Evolutionary conservation across 441 rosid species (phyloP).

Genomic region (Aleurites moluccanus): DNA sequence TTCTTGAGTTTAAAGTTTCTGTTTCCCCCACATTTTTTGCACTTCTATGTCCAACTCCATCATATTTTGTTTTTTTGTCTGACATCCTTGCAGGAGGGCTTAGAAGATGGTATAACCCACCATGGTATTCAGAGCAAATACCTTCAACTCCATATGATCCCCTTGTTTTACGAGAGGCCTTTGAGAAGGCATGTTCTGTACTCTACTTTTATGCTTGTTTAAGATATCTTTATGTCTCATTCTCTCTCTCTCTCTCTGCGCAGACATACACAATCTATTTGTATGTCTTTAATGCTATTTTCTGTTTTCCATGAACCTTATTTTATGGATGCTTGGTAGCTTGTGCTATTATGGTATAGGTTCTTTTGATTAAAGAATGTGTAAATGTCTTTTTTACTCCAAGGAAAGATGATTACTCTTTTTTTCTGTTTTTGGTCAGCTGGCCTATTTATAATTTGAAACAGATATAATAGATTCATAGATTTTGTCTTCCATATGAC

Average conservation of each 20-base stretch:
- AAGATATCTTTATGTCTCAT: too few species aligned
- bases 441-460: not conserved
- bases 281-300: not conserved
- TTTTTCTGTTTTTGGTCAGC: conserved; percentile 2
- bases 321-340: not conserved
- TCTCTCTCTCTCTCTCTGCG: too few species aligned
- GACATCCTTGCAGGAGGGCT: conserved; percentile 59
- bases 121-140: conserved; percentile 77
- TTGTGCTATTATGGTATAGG: not conserved
- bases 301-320: not conserved
- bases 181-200: conserved; percentile 73
- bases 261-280: not conserved
- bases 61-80: conserved; percentile 4
- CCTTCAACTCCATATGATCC: conserved; percentile 91
- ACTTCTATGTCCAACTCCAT: conserved; percentile 13
- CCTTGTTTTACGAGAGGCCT: conserved; percentile 54
- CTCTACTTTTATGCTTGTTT: not conserved
- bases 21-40: not conserved
- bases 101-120: conserved; percentile 93
- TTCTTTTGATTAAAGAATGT: not conserved
- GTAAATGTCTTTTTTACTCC: not conserved
- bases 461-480: not conserved
- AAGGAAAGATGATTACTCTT: not conserved
- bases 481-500: not conserved
- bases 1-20: conserved; percentile 10